phyloP scores from a whole-genome alignment of 345 rosid species.

The Syzygium oleosum region DNA sequence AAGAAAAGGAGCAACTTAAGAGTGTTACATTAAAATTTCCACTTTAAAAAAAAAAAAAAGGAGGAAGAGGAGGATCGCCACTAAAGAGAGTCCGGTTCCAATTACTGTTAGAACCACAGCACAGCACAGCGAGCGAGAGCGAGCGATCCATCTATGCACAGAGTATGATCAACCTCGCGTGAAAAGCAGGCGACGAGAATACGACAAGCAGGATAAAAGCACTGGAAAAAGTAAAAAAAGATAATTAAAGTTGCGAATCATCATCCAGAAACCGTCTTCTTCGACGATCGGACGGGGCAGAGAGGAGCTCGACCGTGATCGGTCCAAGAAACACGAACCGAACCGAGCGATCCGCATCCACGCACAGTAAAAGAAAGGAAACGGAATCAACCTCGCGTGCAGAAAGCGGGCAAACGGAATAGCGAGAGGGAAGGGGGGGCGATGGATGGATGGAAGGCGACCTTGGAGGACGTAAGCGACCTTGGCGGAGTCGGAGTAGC shows the following conservation, averaged over 20 bases:
- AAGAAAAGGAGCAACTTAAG: neutral
- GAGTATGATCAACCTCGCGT: neutral
- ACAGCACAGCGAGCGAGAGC: too few relatives aligned
- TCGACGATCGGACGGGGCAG: neutral
- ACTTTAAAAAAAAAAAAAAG: too few relatives aligned
- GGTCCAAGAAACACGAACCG: neutral
- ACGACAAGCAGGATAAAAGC: neutral
- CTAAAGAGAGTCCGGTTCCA: neutral
- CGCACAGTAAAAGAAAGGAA: neutral
- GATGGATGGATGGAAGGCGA: neutral
- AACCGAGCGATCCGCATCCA: neutral
- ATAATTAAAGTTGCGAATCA: neutral
- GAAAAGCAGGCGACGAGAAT: neutral
- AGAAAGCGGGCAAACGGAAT: neutral
- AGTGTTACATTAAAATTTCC: neutral
- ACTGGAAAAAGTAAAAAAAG: neutral
- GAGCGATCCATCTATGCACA: neutral
- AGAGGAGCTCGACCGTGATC: neutral
- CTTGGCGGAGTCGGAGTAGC: constrained; percentile 79
- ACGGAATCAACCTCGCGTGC: neutral
- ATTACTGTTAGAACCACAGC: too few relatives aligned
- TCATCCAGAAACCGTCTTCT: neutral
- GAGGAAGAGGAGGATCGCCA: neutral
- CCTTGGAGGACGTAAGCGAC: constrained; percentile 95
- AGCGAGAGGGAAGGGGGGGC: neutral